Evolutionary conservation across 73 alveolate genomes (phyloP).

Genomic region (Paramecium sexaurelia): DNA sequence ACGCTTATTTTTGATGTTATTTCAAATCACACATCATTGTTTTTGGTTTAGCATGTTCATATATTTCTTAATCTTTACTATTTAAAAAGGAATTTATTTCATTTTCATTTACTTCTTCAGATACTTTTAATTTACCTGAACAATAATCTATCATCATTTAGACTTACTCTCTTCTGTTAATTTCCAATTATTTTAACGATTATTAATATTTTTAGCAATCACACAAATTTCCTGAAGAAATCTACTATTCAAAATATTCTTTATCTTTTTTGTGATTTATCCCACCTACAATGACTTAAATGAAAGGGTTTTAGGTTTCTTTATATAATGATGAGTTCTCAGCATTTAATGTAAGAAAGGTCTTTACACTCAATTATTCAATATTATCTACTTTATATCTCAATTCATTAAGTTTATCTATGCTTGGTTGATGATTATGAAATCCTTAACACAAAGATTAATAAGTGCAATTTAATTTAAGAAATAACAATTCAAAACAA

Average conservation of each 20-base stretch:
- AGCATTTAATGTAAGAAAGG: not conserved
- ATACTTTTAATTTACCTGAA: not conserved
- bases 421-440: not conserved
- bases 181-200: not conserved
- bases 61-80: not conserved
- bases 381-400: not conserved
- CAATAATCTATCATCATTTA: not conserved
- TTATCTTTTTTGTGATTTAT: not conserved
- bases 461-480: not conserved
- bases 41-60: not conserved
- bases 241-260: not conserved
- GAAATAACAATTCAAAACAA: not conserved
- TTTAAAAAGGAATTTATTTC: not conserved
- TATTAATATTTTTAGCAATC: not conserved
- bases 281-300: not conserved
- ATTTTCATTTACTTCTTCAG: not conserved
- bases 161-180: not conserved
- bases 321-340: not conserved
- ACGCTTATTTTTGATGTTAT: constrained; percentile 65
- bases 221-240: not conserved
- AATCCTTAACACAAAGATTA: not conserved
- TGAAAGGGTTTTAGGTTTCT: not conserved
- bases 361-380: not conserved
- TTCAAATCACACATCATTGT: not conserved
- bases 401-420: not conserved